Conservation (phyloP, 164 flowering plant species). For the Umbellularia californica region DNA sequence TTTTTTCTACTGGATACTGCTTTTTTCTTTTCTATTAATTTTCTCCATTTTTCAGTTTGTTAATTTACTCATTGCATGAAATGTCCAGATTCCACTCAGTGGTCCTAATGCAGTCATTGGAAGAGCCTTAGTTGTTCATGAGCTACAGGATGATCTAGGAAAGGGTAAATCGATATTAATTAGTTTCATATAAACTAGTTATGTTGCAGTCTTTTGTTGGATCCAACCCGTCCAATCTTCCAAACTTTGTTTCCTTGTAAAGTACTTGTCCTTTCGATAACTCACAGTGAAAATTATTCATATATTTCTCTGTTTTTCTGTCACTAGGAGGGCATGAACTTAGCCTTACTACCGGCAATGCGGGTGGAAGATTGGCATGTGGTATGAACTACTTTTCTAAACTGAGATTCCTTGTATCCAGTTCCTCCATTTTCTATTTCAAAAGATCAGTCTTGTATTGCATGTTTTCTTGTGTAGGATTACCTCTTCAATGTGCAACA, state of each 20-base stretch:
- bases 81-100: conserved; percentile 68
- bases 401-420: background rate
- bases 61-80: background rate
- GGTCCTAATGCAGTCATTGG: conserved; percentile 85
- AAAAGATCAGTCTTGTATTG: background rate
- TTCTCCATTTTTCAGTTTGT: background rate
- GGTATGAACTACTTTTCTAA: conserved; percentile 46
- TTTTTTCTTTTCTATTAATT: background rate
- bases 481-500: background rate
- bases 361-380: conserved; percentile 96
- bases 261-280: too few relatives aligned
- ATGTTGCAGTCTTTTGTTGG: background rate
- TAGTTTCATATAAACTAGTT: background rate
- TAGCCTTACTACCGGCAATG: conserved; percentile 88
- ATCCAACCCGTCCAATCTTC: background rate
- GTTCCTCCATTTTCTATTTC: background rate
- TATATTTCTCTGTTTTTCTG: conserved; percentile 5
- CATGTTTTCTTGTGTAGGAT: background rate
- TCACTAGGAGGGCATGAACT: conserved; percentile 89
- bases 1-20: background rate
- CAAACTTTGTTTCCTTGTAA: background rate
- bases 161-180: conserved; percentile 53
- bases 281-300: conserved; percentile 2
- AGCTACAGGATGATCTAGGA: conserved; percentile 95
- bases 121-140: conserved; percentile 94